Conservation (phyloP, 2,329 filamentous ascomycete genomes). For the Dothideomycetes sp. region DNA sequence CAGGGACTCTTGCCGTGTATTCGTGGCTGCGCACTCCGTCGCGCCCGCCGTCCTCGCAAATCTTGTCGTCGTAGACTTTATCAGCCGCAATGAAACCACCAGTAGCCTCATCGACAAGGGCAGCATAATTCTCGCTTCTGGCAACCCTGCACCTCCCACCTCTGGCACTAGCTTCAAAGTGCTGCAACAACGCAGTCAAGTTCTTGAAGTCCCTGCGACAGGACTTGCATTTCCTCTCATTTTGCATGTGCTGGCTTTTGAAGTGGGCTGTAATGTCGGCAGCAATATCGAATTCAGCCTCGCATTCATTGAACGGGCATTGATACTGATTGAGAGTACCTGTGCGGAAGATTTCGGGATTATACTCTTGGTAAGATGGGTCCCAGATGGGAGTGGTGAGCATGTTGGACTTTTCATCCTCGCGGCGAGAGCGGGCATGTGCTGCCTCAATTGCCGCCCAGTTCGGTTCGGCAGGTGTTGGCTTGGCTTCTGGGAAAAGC, state of each 20-base stretch:
- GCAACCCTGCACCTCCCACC: slow-evolving; percentile 23
- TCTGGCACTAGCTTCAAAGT: slow-evolving; percentile 26
- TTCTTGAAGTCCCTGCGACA: slow-evolving; percentile 31
- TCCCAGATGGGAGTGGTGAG: slow-evolving; percentile 35
- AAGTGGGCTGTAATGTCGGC: slow-evolving; percentile 26
- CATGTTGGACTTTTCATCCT: slow-evolving; percentile 20
- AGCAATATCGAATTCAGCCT: slow-evolving; percentile 18
- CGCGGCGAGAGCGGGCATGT: neutral
- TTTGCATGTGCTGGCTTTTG: slow-evolving; percentile 23
- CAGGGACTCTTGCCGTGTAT: too few species aligned
- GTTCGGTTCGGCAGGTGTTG: slow-evolving; percentile 17
- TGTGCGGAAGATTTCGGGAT: slow-evolving; percentile 34
- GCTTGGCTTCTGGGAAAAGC: slow-evolving; percentile 26
- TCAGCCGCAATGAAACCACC: slow-evolving; percentile 26
- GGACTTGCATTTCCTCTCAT: slow-evolving; percentile 24
- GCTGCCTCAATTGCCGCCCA: slow-evolving; percentile 14
- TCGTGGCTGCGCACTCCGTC: too few species aligned
- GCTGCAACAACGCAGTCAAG: slow-evolving; percentile 25
- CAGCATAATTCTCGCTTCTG: slow-evolving; percentile 22
- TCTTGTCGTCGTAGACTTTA: too few species aligned
- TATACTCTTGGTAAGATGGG: slow-evolving; percentile 38
- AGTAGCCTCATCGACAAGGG: slow-evolving; percentile 27
- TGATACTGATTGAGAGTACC: slow-evolving; percentile 27
- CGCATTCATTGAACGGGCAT: slow-evolving; percentile 45
- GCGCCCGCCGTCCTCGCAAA: too few species aligned